Percentiles rank a stretch among this genome's conserved stretches.
These are phyloP conservation scores for Leucocoprinus leucothites DNA, from an alignment of 768 basidiomycete species.

Conservation along the genomic window DNA sequence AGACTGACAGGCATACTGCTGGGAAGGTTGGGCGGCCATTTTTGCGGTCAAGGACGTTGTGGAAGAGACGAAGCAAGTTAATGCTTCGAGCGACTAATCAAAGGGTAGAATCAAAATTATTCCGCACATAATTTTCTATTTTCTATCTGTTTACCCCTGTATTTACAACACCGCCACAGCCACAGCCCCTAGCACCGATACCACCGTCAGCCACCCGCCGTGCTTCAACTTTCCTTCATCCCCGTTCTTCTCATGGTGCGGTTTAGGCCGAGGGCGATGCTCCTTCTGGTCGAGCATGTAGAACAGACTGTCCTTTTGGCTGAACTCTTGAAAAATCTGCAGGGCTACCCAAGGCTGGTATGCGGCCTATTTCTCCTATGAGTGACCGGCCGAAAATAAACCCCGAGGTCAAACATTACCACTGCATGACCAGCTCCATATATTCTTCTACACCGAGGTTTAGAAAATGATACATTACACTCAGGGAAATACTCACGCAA, in stretches of 20 bases:
- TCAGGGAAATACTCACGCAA: background rate
- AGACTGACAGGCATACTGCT: conserved; percentile 82
- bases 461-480: background rate
- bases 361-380: background rate
- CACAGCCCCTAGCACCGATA: background rate
- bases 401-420: background rate
- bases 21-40: conserved; percentile 74
- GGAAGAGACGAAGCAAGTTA: conserved; percentile 68
- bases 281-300: background rate
- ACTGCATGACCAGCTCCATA: conserved; percentile 4
- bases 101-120: conserved; percentile 6
- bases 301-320: background rate
- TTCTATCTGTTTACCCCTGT: conserved; percentile 5
- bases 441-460: background rate
- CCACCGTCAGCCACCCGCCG: background rate
- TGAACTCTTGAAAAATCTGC: conserved; percentile 4
- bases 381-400: background rate
- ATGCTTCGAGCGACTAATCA: conserved; percentile 55
- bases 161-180: background rate
- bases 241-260: background rate
- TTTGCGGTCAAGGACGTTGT: conserved; percentile 27
- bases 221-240: background rate
- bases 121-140: conserved; percentile 1
- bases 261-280: background rate
- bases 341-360: conserved; percentile 3